Percentiles rank a stretch among this genome's conserved stretches.
Conservation (phyloP, 139 green algal species). For the Chlamydomonas incerta region DNA sequence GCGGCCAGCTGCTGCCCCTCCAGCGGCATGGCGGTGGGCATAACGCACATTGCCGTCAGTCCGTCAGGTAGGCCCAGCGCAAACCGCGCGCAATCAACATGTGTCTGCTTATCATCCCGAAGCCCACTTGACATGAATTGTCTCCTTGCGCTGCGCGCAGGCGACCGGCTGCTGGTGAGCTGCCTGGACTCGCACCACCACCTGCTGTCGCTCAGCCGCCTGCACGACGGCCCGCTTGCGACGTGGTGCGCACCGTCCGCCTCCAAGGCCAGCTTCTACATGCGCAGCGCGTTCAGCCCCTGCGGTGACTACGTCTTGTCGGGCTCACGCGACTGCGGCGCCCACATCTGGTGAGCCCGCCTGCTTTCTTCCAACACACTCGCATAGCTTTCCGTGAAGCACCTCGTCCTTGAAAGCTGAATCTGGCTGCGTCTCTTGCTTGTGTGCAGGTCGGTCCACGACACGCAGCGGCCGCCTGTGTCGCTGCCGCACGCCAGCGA, state of each 20-base stretch:
- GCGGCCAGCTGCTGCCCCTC: background rate
- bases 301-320: constrained; percentile 30
- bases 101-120: too few relatives aligned
- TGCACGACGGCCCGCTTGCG: background rate
- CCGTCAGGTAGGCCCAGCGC: background rate
- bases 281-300: constrained; percentile 20
- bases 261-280: constrained; percentile 24
- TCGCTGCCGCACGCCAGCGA: constrained; percentile 12
- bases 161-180: constrained; percentile 30
- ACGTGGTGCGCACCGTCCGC: constrained; percentile 1
- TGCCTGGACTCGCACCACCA: constrained; percentile 34
- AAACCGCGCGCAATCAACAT: too few relatives aligned
- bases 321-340: constrained; percentile 4
- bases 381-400: too few relatives aligned
- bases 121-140: too few relatives aligned
- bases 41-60: constrained; percentile 7
- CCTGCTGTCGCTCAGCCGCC: background rate
- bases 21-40: background rate
- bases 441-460: too few relatives aligned
- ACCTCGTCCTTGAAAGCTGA: too few relatives aligned
- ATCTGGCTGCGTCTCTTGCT: too few relatives aligned
- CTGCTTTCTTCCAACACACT: too few relatives aligned
- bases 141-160: background rate
- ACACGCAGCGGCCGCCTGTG: background rate
- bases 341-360: background rate